Conservation (phyloP, 2,329 filamentous ascomycete genomes). For the Xylaria sp. region DNA sequence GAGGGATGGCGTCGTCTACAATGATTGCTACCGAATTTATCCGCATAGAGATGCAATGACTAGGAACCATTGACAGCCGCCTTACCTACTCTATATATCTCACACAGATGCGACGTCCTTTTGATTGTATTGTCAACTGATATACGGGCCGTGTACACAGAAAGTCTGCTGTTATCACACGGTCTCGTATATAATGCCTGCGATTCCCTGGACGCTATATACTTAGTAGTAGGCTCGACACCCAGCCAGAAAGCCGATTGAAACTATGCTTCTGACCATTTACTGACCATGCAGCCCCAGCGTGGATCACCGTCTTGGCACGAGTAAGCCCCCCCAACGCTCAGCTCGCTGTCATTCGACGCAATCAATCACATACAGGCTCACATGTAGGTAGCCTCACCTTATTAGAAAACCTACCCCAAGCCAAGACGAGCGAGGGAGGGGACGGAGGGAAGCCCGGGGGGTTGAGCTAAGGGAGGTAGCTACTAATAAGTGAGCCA, state of each 20-base stretch:
- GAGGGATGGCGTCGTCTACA: neutral
- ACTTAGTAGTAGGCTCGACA: constrained; percentile 39
- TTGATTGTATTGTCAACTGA: constrained; percentile 9
- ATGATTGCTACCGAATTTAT: neutral
- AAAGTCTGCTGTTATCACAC: constrained; percentile 41
- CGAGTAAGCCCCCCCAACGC: constrained; percentile 26
- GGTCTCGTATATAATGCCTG: constrained; percentile 43
- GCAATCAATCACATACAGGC: constrained; percentile 33
- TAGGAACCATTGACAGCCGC: neutral
- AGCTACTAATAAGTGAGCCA: no score
- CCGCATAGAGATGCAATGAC: neutral
- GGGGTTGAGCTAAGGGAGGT: constrained; percentile 1
- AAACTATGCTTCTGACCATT: no score
- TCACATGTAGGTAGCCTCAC: constrained; percentile 30
- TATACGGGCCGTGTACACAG: neutral
- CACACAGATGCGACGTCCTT: neutral
- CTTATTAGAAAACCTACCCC: constrained; percentile 23
- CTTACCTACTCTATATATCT: neutral
- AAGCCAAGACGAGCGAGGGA: constrained; percentile 24
- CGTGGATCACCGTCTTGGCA: constrained; percentile 34
- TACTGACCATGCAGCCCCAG: constrained; percentile 13
- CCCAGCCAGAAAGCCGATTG: constrained; percentile 43
- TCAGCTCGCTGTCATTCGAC: constrained; percentile 26
- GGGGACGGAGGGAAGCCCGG: neutral
- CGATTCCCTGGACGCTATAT: constrained; percentile 35